Conservation (phyloP, 1,139 yeast species). For the Diutina ranongensis region DNA sequence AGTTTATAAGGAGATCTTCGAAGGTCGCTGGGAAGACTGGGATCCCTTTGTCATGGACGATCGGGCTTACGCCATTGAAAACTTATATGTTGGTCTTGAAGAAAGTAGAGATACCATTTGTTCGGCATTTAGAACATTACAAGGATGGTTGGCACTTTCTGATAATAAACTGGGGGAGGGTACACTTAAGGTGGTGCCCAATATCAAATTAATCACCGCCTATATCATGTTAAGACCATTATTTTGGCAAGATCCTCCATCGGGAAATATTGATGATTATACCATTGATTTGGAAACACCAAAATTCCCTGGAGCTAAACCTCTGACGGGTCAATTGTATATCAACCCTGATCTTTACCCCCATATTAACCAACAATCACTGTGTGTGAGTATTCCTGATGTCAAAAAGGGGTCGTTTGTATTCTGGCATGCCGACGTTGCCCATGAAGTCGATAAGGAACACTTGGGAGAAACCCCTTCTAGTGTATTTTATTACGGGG, state of each 20-base stretch:
- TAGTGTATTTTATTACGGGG: conserved; percentile 23
- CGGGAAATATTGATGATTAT: conserved; percentile 13
- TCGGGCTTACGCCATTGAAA: conserved; percentile 23
- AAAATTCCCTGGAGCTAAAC: conserved; percentile 18
- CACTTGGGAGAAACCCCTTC: conserved; percentile 29
- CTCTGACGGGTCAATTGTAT: conserved; percentile 21
- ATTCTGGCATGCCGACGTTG: conserved; percentile 38
- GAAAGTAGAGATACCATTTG: conserved; percentile 13
- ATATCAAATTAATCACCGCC: conserved; percentile 24
- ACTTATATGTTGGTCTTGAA: conserved; percentile 17
- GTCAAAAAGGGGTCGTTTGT: conserved; percentile 32
- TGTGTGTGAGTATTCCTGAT: conserved; percentile 21
- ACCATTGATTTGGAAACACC: conserved; percentile 15
- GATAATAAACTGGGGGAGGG: conserved; percentile 31
- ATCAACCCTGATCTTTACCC: conserved; percentile 15
- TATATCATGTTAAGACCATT: conserved; percentile 35
- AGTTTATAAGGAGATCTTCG: conserved; percentile 27
- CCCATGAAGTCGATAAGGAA: conserved; percentile 35
- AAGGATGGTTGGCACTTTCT: conserved; percentile 37
- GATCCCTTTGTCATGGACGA: conserved; percentile 31
- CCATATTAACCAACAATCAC: conserved; percentile 16
- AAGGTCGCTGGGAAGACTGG: conserved; percentile 36
- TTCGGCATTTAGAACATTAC: conserved; percentile 31
- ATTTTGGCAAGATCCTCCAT: conserved; percentile 19
- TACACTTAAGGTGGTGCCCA: conserved; percentile 30